phyloP scores from a whole-genome alignment of 192 early-diverging fungal genomes.

The Entomortierella lignicola region DNA sequence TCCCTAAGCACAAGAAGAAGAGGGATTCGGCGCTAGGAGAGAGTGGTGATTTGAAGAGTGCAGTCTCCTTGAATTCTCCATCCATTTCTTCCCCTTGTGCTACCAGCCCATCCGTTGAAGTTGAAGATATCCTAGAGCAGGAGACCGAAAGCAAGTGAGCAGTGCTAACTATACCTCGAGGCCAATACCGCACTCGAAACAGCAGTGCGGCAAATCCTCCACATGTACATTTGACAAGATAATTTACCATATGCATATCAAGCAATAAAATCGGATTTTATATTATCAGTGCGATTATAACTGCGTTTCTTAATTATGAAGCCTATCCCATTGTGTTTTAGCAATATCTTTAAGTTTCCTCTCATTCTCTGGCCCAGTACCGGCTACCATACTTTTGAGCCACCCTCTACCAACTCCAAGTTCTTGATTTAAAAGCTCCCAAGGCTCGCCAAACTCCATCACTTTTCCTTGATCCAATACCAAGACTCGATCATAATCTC shows the following conservation, averaged over 20 bases:
- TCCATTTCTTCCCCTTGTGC: background rate
- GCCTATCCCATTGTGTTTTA: conserved; percentile 7
- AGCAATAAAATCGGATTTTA: too few species aligned
- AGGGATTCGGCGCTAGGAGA: conserved; percentile 7
- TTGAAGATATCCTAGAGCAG: background rate
- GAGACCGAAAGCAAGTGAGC: background rate
- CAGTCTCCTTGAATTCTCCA: conserved; percentile 10
- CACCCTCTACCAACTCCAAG: background rate
- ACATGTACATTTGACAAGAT: background rate
- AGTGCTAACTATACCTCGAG: background rate
- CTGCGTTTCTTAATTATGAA: background rate
- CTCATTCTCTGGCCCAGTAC: conserved; percentile 30
- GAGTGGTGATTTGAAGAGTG: conserved; percentile 8
- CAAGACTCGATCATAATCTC: conserved; percentile 56
- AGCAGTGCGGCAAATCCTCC: background rate
- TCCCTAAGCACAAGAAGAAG: conserved; percentile 38
- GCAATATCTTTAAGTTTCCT: conserved; percentile 7
- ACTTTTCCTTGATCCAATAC: conserved; percentile 62
- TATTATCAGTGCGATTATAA: too few species aligned
- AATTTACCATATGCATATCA: too few species aligned
- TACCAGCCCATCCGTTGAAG: background rate
- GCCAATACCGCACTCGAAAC: background rate
- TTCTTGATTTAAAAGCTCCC: conserved; percentile 25
- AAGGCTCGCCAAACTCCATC: conserved; percentile 29
- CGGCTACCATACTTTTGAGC: conserved; percentile 25